Base-by-base conservation (phyloP, 208 protist genomes). In the Trypanosoma mega region DNA sequence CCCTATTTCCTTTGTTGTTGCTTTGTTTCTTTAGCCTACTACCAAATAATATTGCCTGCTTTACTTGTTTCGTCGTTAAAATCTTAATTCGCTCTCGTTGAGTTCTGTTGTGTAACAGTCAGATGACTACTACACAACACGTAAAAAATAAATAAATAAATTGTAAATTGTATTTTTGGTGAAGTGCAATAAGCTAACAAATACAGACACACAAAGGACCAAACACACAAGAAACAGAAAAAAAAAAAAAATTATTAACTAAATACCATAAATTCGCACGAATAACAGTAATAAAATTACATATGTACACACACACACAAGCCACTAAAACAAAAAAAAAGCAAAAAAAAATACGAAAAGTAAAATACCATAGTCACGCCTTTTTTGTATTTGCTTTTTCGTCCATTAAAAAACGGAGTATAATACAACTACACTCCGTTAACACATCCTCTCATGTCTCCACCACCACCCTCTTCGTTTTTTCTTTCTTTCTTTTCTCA, bases 291-390 rank as follows among this genome's bases (percentile, higher is more conserved):
- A n/a, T n/a, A n/a, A n/a, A n/a, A n/a, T n/a, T n/a, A n/a, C n/a
- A 14, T 48, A 20, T 31, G 16, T 47, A 4, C 21, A 11, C 16
- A n/a, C 47, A 60, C 1, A n/a, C 8, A 11, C 26, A 72, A 55
- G 23, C 60, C 57, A 39, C 72, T 29, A 47, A 47, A 56, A 48
- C 44, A 68, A 68, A 37, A n/a, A 20, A 37, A 21, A n/a, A 53
- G 56, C 59, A 46, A 29, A 47, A 55, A 56, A 39, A 43, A 57
- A 54, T 20, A 14, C 26, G 44, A 57, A 24, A 47, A 43, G 59
- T 31, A 8, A 50, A 51, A n/a, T n/a, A n/a, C n/a, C n/a, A n/a
- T n/a, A n/a, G n/a, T n/a, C n/a, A n/a, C n/a, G n/a, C n/a, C n/a
- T n/a, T n/a, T n/a, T n/a, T n/a, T n/a, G n/a, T n/a, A n/a, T n/a